phyloP scores from a whole-genome alignment of 495 filamentous ascomycete genomes.

The Parachaetomium inaequale region DNA sequence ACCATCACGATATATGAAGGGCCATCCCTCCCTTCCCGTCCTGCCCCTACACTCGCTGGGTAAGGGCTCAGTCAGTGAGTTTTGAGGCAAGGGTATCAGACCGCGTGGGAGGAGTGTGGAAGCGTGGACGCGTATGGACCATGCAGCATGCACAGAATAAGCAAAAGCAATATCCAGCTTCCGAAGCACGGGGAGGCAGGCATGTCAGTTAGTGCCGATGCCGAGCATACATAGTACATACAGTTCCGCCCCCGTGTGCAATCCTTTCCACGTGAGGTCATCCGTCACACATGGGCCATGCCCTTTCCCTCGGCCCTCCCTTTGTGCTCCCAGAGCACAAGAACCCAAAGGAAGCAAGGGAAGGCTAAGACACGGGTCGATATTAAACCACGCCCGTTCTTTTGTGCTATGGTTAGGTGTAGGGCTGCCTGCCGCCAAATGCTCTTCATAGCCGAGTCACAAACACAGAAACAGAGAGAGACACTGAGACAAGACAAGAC shows the following conservation, averaged over 20 bases:
- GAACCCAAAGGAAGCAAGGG: too few species aligned
- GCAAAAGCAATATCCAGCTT: slow-evolving; percentile 7
- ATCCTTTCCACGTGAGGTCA: not conserved
- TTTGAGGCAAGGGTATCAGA: not conserved
- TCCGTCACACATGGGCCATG: not conserved
- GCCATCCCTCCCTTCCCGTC: not conserved
- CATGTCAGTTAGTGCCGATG: not conserved
- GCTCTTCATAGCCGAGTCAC: not conserved
- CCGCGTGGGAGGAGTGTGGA: not conserved
- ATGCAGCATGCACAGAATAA: not conserved
- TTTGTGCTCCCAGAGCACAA: not conserved
- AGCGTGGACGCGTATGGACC: not conserved
- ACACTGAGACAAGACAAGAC: not conserved
- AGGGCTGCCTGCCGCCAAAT: not conserved
- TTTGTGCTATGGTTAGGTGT: not conserved
- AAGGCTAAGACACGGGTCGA: slow-evolving; percentile 1
- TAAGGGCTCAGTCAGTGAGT: not conserved
- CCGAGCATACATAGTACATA: not conserved
- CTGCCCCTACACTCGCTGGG: not conserved
- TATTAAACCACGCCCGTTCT: not conserved
- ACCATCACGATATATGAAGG: not conserved
- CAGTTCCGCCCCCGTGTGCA: not conserved
- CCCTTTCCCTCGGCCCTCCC: not conserved
- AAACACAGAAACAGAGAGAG: not conserved
- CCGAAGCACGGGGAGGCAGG: not conserved